Percentiles rank a stretch among this genome's conserved stretches.
Conservation (phyloP, 208 protist genomes). For the Trypanosoma avium region DNA sequence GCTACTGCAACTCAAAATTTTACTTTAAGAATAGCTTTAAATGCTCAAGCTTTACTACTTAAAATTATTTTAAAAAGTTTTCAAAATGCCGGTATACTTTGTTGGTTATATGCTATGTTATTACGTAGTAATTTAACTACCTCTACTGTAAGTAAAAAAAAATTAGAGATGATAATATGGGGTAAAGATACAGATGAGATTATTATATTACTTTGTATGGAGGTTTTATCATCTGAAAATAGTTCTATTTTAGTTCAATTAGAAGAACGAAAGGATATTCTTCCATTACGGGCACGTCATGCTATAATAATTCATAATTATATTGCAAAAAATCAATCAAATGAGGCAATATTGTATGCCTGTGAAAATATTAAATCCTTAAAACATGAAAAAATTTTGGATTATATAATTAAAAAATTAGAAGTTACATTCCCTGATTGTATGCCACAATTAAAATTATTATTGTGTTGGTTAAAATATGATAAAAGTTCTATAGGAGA, state of each 20-base stretch:
- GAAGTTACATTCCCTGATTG: constrained; percentile 35
- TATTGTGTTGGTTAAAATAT: constrained; percentile 49
- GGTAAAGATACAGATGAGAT: constrained; percentile 29
- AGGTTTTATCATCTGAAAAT: constrained; percentile 31
- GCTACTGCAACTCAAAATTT: constrained; percentile 7
- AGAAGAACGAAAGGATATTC: constrained; percentile 22
- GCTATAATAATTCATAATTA: constrained; percentile 36
- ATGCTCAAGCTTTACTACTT: constrained; percentile 59
- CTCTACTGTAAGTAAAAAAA: neutral
- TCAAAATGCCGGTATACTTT: constrained; percentile 38
- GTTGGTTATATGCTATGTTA: constrained; percentile 53
- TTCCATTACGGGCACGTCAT: constrained; percentile 46
- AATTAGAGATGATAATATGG: constrained; percentile 45
- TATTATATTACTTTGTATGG: constrained; percentile 46
- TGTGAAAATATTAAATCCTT: constrained; percentile 50
- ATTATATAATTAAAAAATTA: constrained; percentile 36
- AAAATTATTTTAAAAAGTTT: constrained; percentile 38
- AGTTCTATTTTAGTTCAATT: constrained; percentile 31
- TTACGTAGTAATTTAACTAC: constrained; percentile 26
- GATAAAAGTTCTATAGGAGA: constrained; percentile 27
- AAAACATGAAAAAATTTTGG: constrained; percentile 32
- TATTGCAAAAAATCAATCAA: constrained; percentile 33
- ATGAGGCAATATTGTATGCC: constrained; percentile 37
- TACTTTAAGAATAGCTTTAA: constrained; percentile 31
- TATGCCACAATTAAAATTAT: constrained; percentile 39